Evolutionary conservation across 1,139 yeast species (phyloP).

Genomic region (Suhomyces choctaworum): DNA sequence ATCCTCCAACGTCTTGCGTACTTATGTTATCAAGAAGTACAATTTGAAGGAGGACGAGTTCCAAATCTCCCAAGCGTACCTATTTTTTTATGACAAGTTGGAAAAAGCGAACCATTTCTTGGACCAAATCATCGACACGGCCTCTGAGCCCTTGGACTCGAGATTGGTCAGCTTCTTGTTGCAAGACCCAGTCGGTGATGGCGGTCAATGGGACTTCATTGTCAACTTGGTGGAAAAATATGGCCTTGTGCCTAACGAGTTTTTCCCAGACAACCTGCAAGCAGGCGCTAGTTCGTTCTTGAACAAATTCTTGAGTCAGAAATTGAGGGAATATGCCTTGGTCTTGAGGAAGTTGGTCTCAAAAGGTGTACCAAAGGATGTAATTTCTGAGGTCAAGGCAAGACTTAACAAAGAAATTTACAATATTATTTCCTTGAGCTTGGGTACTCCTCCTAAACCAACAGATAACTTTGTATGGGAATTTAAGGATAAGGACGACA

Average conservation of each 20-base stretch:
- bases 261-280: slow-evolving; percentile 71
- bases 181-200: slow-evolving; percentile 67
- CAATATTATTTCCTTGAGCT: slow-evolving; percentile 60
- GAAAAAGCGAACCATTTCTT: slow-evolving; percentile 76
- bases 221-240: slow-evolving; percentile 71
- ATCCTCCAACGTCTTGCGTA: slow-evolving; percentile 68
- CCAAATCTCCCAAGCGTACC: slow-evolving; percentile 71
- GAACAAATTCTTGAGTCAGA: slow-evolving; percentile 63
- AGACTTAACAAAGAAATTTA: slow-evolving; percentile 61
- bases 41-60: slow-evolving; percentile 60
- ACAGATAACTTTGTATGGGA: slow-evolving; percentile 70
- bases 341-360: slow-evolving; percentile 51
- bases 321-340: slow-evolving; percentile 75
- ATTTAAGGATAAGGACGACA: slow-evolving; percentile 69
- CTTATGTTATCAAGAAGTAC: slow-evolving; percentile 60
- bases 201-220: slow-evolving; percentile 88
- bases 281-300: slow-evolving; percentile 57
- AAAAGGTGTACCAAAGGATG: slow-evolving; percentile 27
- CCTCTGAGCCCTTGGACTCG: slow-evolving; percentile 63
- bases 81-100: slow-evolving; percentile 73
- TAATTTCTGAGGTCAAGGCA: slow-evolving; percentile 35
- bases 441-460: slow-evolving; percentile 80
- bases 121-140: slow-evolving; percentile 71
- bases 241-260: slow-evolving; percentile 72
- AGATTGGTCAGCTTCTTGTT: slow-evolving; percentile 65